phyloP scores from a whole-genome alignment of 2,329 filamentous ascomycete genomes.

The Fusarium sp. region DNA sequence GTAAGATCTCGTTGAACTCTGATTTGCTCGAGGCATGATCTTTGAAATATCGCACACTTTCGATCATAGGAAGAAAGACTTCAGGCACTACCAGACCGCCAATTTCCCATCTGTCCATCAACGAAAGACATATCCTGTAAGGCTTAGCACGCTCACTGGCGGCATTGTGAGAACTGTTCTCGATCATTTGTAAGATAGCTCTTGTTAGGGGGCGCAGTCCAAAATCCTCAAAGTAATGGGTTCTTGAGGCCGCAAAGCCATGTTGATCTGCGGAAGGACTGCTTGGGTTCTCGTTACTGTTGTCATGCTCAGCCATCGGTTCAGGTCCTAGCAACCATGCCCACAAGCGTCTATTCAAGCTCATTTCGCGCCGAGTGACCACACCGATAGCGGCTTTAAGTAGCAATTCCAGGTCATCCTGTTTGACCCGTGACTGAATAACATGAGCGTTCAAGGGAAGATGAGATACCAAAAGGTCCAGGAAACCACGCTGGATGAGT shows the following conservation, averaged over 20 bases:
- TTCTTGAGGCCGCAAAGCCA: slow-evolving; percentile 65
- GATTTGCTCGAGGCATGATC: slow-evolving; percentile 69
- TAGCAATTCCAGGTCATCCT: slow-evolving; percentile 82
- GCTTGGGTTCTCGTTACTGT: slow-evolving; percentile 57
- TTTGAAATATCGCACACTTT: slow-evolving; percentile 82
- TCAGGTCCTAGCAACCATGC: slow-evolving; percentile 92
- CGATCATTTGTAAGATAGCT: slow-evolving; percentile 82
- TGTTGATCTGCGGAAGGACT: slow-evolving; percentile 57
- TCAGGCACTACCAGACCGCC: slow-evolving; percentile 88
- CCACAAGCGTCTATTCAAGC: slow-evolving; percentile 93
- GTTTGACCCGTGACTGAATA: slow-evolving; percentile 78
- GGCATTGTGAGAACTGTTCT: slow-evolving; percentile 48
- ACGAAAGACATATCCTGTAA: slow-evolving; percentile 89
- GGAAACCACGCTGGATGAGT: slow-evolving; percentile 91
- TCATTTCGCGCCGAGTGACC: slow-evolving; percentile 93
- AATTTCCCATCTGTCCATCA: slow-evolving; percentile 99
- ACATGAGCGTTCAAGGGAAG: slow-evolving; percentile 86
- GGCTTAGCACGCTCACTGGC: slow-evolving; percentile 78
- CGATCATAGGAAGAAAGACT: slow-evolving; percentile 86
- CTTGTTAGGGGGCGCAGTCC: slow-evolving; percentile 79
- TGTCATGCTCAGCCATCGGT: slow-evolving; percentile 62
- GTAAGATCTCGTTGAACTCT: slow-evolving; percentile 86
- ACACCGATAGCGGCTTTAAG: slow-evolving; percentile 87
- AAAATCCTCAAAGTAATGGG: slow-evolving; percentile 84
- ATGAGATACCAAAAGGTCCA: slow-evolving; percentile 91